Percentiles rank a stretch among this genome's conserved stretches.
Conservation (phyloP, 208 protist species). For the Crithidia bombi region DNA sequence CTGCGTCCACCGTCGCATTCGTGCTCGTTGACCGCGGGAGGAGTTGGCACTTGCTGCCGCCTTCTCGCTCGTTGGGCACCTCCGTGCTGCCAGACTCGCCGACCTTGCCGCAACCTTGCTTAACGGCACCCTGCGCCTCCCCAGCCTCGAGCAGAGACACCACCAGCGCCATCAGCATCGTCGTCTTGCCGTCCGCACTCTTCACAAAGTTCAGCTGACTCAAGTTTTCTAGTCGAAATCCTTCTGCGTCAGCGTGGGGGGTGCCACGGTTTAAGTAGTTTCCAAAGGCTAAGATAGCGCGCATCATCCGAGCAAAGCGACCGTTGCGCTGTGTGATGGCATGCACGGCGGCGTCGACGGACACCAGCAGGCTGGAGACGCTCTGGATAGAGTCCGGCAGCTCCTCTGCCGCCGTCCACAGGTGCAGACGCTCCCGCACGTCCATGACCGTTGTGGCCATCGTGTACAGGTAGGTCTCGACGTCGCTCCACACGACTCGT, state of each 20-base stretch:
- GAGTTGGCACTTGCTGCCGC: neutral
- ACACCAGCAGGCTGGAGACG: conserved; percentile 41
- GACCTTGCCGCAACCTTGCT: too few species aligned
- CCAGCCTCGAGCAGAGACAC: conserved; percentile 45
- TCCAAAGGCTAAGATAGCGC: conserved; percentile 54
- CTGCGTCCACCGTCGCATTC: neutral
- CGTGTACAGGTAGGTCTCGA: conserved; percentile 67
- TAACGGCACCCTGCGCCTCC: neutral
- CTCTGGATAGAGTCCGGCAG: conserved; percentile 50
- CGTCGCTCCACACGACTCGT: conserved; percentile 55
- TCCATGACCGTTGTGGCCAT: conserved; percentile 59
- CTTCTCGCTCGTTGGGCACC: neutral
- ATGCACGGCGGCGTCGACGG: conserved; percentile 56
- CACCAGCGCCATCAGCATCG: conserved; percentile 69
- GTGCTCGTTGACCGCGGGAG: neutral
- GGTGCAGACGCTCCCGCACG: conserved; percentile 69
- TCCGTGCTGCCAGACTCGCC: neutral
- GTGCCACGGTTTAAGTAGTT: conserved; percentile 82
- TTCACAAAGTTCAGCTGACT: conserved; percentile 76
- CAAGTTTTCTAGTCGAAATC: conserved; percentile 77
- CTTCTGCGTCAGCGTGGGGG: conserved; percentile 59
- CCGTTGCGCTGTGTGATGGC: conserved; percentile 52
- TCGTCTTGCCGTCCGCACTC: conserved; percentile 75
- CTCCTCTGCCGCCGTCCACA: conserved; percentile 62
- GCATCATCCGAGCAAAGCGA: conserved; percentile 62